Conservation (phyloP, 306 rosid species). For the Trifolium fragiferum region DNA sequence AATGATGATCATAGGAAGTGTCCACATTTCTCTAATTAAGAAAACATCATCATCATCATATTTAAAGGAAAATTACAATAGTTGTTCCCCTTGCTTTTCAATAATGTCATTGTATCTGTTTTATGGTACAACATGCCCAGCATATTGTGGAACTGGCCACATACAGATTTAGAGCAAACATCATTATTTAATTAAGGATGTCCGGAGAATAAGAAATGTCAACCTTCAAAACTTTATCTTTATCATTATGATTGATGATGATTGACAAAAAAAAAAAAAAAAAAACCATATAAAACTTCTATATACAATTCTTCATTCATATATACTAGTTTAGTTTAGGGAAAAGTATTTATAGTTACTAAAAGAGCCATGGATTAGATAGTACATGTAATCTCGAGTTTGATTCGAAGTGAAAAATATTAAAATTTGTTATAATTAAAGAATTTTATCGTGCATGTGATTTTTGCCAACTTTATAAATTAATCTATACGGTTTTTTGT, state of each 20-base stretch:
- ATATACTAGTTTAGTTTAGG: too few relatives aligned
- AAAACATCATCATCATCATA: neutral
- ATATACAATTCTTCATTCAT: too few relatives aligned
- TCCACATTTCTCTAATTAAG: neutral
- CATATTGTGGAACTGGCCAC: slow-evolving; percentile 13
- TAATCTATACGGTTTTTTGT: too few relatives aligned
- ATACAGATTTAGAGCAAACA: slow-evolving; percentile 18
- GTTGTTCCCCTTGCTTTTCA: neutral
- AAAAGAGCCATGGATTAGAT: too few relatives aligned
- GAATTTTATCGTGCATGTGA: too few relatives aligned
- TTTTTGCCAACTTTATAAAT: too few relatives aligned
- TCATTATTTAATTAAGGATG: slow-evolving; percentile 27
- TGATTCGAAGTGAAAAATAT: too few relatives aligned
- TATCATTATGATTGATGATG: neutral
- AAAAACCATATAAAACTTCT: too few relatives aligned
- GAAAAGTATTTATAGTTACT: too few relatives aligned
- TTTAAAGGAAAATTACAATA: neutral
- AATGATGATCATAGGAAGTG: too few relatives aligned
- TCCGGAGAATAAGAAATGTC: slow-evolving; percentile 14
- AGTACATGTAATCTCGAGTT: too few relatives aligned
- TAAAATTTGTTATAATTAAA: too few relatives aligned
- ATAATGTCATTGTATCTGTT: slow-evolving; percentile 21
- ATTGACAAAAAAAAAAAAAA: neutral
- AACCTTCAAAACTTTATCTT: slow-evolving; percentile 18
- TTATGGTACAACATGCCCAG: slow-evolving; percentile 29